Evolutionary conservation across 106 monocot genomes (phyloP).

Genomic region (Narthecium ossifragum): DNA sequence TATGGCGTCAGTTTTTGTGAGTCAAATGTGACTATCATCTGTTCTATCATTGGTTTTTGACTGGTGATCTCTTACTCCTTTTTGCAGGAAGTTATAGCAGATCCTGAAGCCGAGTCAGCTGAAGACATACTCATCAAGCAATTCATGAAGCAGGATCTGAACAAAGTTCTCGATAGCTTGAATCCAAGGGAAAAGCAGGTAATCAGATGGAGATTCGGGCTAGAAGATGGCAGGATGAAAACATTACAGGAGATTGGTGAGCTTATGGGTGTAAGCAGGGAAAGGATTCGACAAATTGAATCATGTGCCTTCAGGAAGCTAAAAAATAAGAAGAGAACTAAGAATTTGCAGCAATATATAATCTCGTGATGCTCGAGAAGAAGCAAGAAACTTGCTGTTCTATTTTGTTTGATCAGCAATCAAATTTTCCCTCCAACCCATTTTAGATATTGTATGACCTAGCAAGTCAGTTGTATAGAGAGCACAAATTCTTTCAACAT

Average conservation of each 20-base stretch:
- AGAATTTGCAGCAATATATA: slow-evolving; percentile 56
- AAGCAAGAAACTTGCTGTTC: neutral
- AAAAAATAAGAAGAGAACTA: slow-evolving; percentile 74
- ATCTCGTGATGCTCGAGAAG: slow-evolving; percentile 9
- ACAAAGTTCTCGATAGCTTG: slow-evolving; percentile 63
- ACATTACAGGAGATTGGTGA: slow-evolving; percentile 91
- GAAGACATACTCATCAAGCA: slow-evolving; percentile 65
- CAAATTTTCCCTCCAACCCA: too few relatives aligned
- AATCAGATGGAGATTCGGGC: slow-evolving; percentile 70
- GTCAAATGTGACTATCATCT: neutral
- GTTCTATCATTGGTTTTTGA: neutral
- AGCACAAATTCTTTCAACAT: too few relatives aligned
- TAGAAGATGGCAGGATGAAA: slow-evolving; percentile 77
- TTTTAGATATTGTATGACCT: too few relatives aligned
- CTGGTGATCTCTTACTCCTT: neutral
- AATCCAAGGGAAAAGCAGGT: slow-evolving; percentile 75
- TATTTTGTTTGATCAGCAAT: too few relatives aligned
- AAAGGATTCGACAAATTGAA: slow-evolving; percentile 90
- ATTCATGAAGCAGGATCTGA: slow-evolving; percentile 67
- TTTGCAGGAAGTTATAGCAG: slow-evolving; percentile 69
- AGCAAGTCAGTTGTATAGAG: too few relatives aligned
- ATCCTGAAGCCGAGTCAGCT: slow-evolving; percentile 59
- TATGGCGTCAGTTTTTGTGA: too few relatives aligned
- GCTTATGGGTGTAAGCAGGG: slow-evolving; percentile 73
- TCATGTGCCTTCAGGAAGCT: slow-evolving; percentile 80